Base-by-base conservation (phyloP, 2,329 filamentous ascomycete genomes). In the Pseudocercospora cruenta region DNA sequence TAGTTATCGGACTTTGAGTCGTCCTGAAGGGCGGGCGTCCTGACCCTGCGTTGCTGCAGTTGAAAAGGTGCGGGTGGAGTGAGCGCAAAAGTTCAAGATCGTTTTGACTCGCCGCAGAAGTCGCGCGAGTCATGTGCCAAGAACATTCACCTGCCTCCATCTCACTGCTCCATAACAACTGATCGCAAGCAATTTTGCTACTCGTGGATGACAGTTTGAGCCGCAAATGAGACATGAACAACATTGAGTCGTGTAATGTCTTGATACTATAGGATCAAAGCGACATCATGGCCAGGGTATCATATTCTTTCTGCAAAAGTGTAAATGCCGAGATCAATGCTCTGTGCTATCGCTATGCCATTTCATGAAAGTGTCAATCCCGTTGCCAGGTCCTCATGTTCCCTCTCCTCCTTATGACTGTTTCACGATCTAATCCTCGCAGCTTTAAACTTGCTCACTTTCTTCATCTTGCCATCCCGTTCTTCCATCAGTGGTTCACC, bases 401-500 rank as follows among this genome's bases (percentile, higher is more conserved):
- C 14, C 47, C 47, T 22, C 5, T 8, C 26, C 7, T 16, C 19
- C 39, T 8, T 19, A 43, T 19, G 1, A n/a, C n/a, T 9, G 16
- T 4, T 55, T 26, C 16, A 55, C 12, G 51, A 55, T n/a, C 73
- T 73, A 58, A 78, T 72, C 51, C 76, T 74, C 21, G 76, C 78
- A 63, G 77, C 78, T 69, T 72, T 77, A 69, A 79, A 79, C 8
- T 76, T 69, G 65, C 77, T 79, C 16, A 79, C 77, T 65, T 78
- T 79, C 72, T 76, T 78, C 60, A 79, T 57, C 67, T 73, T 75
- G 6, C 78, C 78, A 63, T 78, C 69, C 77, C 66, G 58, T 26
- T 78, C 67, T 71, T 78, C 71, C 77, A 80, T 70, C 53, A 93
- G 82, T 1, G 90, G 87, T 60, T 91, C 85, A 54, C 84, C 84